A percentile compares a stretch with the other conserved stretches of the same genome.
phyloP scores from a whole-genome alignment of 768 basidiomycete species.

The Termitomyces sp. region DNA sequence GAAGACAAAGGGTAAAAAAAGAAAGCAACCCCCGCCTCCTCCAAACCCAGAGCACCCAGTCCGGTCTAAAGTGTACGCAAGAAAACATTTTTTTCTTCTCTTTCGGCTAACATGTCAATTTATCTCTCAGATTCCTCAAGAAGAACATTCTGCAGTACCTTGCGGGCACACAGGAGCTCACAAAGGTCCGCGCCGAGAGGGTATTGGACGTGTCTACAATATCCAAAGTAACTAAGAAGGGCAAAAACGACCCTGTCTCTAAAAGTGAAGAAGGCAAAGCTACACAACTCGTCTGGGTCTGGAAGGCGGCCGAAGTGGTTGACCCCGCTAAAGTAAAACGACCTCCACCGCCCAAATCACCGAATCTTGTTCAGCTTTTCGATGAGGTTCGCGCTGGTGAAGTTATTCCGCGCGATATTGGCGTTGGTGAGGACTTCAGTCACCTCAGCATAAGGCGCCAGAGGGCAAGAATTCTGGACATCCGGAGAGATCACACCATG shows the following conservation, averaged over 20 bases:
- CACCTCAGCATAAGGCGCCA: constrained; percentile 55
- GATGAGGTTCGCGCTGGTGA: constrained; percentile 12
- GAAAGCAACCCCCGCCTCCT: constrained; percentile 17
- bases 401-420: constrained; percentile 25
- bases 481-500: constrained; percentile 37
- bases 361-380: constrained; percentile 9
- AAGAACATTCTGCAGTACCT: constrained; percentile 43
- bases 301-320: constrained; percentile 20
- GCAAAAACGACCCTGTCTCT: constrained; percentile 15
- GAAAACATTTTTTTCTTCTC: background rate
- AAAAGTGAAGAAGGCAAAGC: constrained; percentile 5
- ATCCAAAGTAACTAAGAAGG: constrained; percentile 13
- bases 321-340: background rate
- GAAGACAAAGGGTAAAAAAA: constrained; percentile 1
- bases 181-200: constrained; percentile 32
- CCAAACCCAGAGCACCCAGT: constrained; percentile 42
- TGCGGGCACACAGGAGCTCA: constrained; percentile 32
- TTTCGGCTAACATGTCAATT: background rate
- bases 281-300: constrained; percentile 34
- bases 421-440: constrained; percentile 43
- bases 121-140: constrained; percentile 47
- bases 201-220: constrained; percentile 15
- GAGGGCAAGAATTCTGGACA: constrained; percentile 38
- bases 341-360: background rate
- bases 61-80: constrained; percentile 43